Conservation (phyloP, 202 grass and related monocot genomes). For the Schoenoplectus tabernaemontani region DNA sequence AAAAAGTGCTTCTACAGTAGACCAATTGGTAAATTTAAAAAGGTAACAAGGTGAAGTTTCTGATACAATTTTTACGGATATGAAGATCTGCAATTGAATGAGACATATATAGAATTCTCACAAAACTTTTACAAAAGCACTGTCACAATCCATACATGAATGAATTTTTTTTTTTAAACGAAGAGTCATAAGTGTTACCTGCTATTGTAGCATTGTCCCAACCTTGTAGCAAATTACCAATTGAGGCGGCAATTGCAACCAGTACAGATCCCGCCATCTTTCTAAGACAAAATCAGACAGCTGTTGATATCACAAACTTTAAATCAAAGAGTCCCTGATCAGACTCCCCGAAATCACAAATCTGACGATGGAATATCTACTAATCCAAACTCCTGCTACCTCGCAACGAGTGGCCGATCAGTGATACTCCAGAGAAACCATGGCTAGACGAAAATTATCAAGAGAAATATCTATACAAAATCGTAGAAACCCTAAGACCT, state of each 20-base stretch:
- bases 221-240: constrained; percentile 76
- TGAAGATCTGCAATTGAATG: not conserved
- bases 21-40: not conserved
- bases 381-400: not conserved
- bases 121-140: not conserved
- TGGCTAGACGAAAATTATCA: not conserved
- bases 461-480: not conserved
- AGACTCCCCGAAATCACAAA: not conserved
- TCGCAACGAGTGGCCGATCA: not conserved
- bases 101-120: not conserved
- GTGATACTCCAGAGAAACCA: not conserved
- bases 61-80: not conserved
- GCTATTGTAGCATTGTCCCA: constrained; percentile 94
- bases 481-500: not conserved
- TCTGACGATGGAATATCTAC: not conserved
- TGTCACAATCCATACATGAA: not conserved
- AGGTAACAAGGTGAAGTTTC: not conserved
- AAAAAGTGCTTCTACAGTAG: not conserved
- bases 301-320: not conserved
- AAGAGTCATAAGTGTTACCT: constrained; percentile 30
- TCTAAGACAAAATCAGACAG: constrained; percentile 10
- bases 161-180: not conserved
- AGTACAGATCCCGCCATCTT: constrained; percentile 69
- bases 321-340: not conserved
- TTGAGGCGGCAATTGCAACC: constrained; percentile 68